phyloP scores from a whole-genome alignment of 805 yeast species.

The Lachancea fermentati region DNA sequence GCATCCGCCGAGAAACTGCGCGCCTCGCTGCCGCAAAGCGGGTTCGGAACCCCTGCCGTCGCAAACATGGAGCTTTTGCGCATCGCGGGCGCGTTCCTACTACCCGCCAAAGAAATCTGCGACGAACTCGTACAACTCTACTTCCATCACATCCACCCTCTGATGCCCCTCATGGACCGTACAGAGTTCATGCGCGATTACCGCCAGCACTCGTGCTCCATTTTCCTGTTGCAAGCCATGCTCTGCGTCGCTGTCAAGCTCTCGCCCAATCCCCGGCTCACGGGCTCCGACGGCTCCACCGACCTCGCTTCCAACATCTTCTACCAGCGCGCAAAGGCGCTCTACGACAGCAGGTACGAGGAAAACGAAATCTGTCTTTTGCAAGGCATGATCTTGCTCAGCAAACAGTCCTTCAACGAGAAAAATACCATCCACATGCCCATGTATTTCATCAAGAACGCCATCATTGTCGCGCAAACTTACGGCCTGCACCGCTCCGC shows the following conservation, averaged over 20 bases:
- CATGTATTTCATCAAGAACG: constrained; percentile 6
- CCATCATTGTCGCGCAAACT: constrained; percentile 5
- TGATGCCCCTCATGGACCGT: constrained; percentile 7
- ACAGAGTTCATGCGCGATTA: constrained; percentile 4
- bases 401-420: constrained; percentile 7
- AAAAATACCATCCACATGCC: constrained; percentile 8
- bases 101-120: constrained; percentile 6
- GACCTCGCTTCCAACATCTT: constrained; percentile 7
- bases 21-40: constrained; percentile 4
- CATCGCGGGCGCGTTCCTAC: constrained; percentile 7
- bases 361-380: constrained; percentile 6
- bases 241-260: constrained; percentile 8
- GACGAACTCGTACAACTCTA: constrained; percentile 6
- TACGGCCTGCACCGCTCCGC: constrained; percentile 9
- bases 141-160: constrained; percentile 5
- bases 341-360: constrained; percentile 9
- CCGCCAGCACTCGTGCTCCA: constrained; percentile 7
- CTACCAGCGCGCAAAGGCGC: constrained; percentile 9
- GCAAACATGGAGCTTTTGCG: constrained; percentile 8
- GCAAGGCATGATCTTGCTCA: constrained; percentile 8
- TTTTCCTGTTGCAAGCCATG: constrained; percentile 6
- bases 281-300: constrained; percentile 4
- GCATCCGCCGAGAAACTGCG: constrained; percentile 7
- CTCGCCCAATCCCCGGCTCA: constrained; percentile 4
- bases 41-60: constrained; percentile 6